Base-by-base conservation (phyloP, 345 rosid genomes). In the Melaleuca alternifolia region DNA sequence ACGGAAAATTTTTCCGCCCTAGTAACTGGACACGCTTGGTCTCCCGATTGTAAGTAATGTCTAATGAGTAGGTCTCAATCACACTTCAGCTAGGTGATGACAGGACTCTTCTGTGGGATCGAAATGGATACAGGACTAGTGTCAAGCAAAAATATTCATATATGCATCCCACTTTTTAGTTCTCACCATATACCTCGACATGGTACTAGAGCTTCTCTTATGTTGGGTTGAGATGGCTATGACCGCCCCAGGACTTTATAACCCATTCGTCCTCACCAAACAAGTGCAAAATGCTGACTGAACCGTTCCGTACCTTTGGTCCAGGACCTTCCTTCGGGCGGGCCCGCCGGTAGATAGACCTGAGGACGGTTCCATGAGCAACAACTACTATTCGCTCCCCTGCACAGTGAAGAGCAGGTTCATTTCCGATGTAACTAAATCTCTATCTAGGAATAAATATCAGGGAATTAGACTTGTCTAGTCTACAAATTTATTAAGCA, bases 311-410 rank as follows among this genome's bases (percentile, higher is more conserved):
- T 26, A 97, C 87, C 87, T 92, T 96, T 59, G 93, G 94, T 14
- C 41, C 44, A 33, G 84, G 82, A 62, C 76, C 21, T 84, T 85
- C 90, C 30, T 87, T 91, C 75, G 97, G 96, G 93, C 93, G 88
- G 88, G 96, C 96, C 57, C 92, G 89, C 89, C 89, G 88, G 85
- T 91, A 87, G 9, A 97, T 93, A 48, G 94, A 87, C 91, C 98
- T 89, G 84, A 94, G 91, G 12, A 91, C 93, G 85, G 98, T 96
- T 48, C 98, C 98, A 87, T 95, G 98, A 87, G 94, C 90, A 51
- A 95, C 96, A 37, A 94, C 95, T 15, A 91, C 92, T 4, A 93
- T 91, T 84, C 93, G 92, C 84, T 92, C 92, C 87, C 98, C 96
- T 96, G 92, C 84, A 84, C 30, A 15, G 10, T 62, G 21, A 62